Base-by-base conservation (phyloP, 192 early-diverging fungal species). In the Gaertneriomyces semiglobifer region DNA sequence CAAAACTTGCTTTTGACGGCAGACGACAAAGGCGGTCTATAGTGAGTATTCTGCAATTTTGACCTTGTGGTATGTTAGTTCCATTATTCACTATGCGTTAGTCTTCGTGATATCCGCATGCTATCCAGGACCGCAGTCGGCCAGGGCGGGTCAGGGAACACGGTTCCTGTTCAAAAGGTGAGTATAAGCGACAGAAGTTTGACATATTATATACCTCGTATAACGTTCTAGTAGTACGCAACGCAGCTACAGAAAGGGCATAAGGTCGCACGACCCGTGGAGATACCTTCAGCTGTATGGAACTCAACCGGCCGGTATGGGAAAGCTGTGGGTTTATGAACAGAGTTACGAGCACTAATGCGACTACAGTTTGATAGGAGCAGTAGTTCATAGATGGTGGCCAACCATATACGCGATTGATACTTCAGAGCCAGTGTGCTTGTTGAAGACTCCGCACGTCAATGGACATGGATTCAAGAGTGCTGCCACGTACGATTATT, bases 331-430 rank as follows among this genome's bases (percentile, higher is more conserved):
- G 18, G 5, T 64, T 12, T 25, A 3, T 10, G 48, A n/a, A 55
- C 16, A 10, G 14, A n/a, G 18, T 64, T 11, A 55, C 14, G 4
- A 64, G 14, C n/a, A 55, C 5, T n/a, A 5, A 33, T n/a, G 39
- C 40, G 44, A 20, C 57, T 19, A 58, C 18, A 64, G 62, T 0
- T 57, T 20, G 12, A 33, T 66, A 16, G 64, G 55, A 12, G 64
- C 64, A 5, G 41, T 66, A n/a, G 39, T 66, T 58, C 53, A 66
- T 40, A 59, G 44, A 60, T 66, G 64, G 64, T 66, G 43, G 11
- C 64, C 64, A 16, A 66, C 64, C 14, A 11, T 66, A 10, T 66
- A 66, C 55, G 33, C 64, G 3, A n/a, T 58, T 38, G 55, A 44
- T n/a, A 25, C 64, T 11, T 18, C 64, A 9, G 64, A 59, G 8